These are phyloP conservation scores for Aspergillus clavatus DNA, from an alignment of 2,329 filamentous ascomycete species.

Conservation along the genomic window DNA sequence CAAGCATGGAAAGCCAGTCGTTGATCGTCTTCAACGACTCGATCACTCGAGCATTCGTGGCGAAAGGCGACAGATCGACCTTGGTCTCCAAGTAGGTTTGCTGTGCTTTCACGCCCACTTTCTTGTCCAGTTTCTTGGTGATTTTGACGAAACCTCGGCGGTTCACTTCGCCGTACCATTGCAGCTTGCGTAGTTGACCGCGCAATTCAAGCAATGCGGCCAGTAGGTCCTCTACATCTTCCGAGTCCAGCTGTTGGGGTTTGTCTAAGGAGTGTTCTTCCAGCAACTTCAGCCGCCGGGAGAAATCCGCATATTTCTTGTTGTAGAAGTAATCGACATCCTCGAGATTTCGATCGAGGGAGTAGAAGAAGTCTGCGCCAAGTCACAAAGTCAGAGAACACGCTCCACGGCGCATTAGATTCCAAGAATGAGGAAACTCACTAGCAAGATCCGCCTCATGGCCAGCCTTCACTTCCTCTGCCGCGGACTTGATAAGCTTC, in stretches of 20 bases:
- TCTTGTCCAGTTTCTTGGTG: conserved; percentile 98
- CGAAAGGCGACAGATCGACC: conserved; percentile 83
- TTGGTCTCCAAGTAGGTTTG: conserved; percentile 83
- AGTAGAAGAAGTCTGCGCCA: conserved; percentile 85
- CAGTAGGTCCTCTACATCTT: conserved; percentile 88
- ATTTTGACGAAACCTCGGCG: conserved; percentile 94
- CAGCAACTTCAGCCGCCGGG: conserved; percentile 76
- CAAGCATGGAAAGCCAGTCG: conserved; percentile 80
- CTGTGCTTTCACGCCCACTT: conserved; percentile 72
- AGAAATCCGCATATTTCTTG: conserved; percentile 82
- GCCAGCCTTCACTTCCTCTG: conserved; percentile 62
- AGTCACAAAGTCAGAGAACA: conserved; percentile 17
- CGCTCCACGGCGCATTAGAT: conserved; percentile 3
- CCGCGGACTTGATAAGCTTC: conserved; percentile 81
- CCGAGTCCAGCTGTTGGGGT: conserved; percentile 69
- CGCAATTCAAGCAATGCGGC: conserved; percentile 84
- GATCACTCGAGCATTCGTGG: conserved; percentile 62
- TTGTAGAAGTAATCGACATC: conserved; percentile 97
- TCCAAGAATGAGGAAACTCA: conserved; percentile 48
- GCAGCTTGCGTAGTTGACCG: conserved; percentile 79
- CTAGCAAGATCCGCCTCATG: conserved; percentile 83
- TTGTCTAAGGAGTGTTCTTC: conserved; percentile 69
- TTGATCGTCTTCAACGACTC: conserved; percentile 68
- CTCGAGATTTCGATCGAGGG: conserved; percentile 93
- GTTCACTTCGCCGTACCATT: conserved; percentile 98